Evolutionary conservation across 495 filamentous ascomycete genomes (phyloP).

Genomic region (Tuber brumale): DNA sequence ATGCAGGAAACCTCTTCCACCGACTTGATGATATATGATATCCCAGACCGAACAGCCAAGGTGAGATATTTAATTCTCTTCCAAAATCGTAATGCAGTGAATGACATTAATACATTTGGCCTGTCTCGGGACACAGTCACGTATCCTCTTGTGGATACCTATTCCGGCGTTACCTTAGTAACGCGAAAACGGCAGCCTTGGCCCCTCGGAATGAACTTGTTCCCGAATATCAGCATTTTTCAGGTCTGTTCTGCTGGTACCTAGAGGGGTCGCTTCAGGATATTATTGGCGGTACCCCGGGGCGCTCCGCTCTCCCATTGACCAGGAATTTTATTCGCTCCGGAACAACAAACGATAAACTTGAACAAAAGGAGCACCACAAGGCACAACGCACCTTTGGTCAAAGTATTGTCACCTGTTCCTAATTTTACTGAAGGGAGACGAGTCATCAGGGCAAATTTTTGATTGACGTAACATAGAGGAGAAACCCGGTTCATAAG

Average conservation of each 20-base stretch:
- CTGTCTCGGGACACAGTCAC: neutral
- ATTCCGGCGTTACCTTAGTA: neutral
- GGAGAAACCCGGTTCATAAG: neutral
- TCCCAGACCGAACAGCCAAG: neutral
- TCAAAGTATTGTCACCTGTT: neutral
- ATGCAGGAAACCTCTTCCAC: neutral
- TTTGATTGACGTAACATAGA: neutral
- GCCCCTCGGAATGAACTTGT: neutral
- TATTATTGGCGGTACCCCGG: neutral
- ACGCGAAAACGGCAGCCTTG: slow-evolving; percentile 1
- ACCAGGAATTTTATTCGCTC: neutral
- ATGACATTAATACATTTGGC: neutral
- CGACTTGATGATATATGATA: neutral
- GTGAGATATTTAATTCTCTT: slow-evolving; percentile 3
- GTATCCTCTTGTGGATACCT: neutral
- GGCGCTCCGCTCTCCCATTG: neutral
- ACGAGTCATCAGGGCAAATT: slow-evolving; percentile 1
- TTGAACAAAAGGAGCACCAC: neutral
- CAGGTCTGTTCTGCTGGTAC: neutral
- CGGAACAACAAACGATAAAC: neutral
- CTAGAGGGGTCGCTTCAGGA: neutral
- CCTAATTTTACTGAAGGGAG: neutral
- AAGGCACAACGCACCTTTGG: slow-evolving; percentile 4
- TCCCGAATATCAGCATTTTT: neutral
- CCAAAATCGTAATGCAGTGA: neutral